Base-by-base conservation (phyloP, 768 basidiomycete genomes). In the Serendipita sp. region DNA sequence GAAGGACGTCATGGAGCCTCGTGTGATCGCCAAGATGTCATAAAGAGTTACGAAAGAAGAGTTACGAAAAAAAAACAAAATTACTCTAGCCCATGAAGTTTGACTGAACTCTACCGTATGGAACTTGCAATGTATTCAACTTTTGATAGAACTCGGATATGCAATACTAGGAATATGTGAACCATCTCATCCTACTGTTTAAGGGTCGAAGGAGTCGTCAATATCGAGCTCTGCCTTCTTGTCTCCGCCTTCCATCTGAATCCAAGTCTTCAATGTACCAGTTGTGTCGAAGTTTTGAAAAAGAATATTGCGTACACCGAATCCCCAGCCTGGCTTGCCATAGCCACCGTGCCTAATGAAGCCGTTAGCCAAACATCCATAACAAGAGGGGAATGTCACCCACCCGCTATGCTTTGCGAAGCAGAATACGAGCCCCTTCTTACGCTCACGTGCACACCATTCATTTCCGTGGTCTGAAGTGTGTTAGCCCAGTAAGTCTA, bases 1-100 rank as follows among this genome's bases (percentile, higher is more conserved):
- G 85, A 86, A 88, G 28, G 88, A 91, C 71, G 76, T 91, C 46
- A 79, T 81, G 67, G 89, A 91, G 73, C 89, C 89, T 51, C 82
- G 89, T 69, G 88, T 91, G 68, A 74, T 91, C 68, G 87, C 79
- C 34, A 75, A 67, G 56, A 63, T 69, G 36, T 46, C 63, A 32
- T 69, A 65, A 32, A 23, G 23, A 23, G 23, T 23, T 23, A 23
- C 23, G 23, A 23, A 23, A 23, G 23, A 23, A 23, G 23, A 23
- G 23, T 23, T 23, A 23, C 23, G 23, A 66, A 23, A 23, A 41
- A 5, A 13, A 41, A 41, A 41, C 13, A 5, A 13, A 41, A 41
- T 41, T 41, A 41, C 41, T 41, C 41, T 41, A 41, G 41, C 41
- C 41, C 41, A 41, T 41, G 7, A 41, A 41, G 41, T 13, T 13